These are phyloP conservation scores for Epichloe coenophiala DNA, from an alignment of 2,329 filamentous ascomycete genomes.

Conservation along the genomic window DNA sequence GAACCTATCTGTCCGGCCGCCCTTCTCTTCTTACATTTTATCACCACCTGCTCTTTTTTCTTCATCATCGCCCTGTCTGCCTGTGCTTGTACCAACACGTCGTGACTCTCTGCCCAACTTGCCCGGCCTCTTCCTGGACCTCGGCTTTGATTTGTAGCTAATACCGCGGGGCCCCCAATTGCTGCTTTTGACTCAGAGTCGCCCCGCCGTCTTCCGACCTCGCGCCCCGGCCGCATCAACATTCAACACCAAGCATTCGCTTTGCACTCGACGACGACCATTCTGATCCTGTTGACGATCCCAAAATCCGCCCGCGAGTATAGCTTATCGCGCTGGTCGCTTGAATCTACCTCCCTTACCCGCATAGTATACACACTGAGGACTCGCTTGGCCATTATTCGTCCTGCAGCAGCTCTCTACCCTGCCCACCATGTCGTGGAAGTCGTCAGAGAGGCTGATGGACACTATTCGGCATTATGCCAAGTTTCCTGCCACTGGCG, in stretches of 20 bases:
- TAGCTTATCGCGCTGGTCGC: background rate
- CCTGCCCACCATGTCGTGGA: conserved; percentile 71
- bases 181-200: conserved; percentile 12
- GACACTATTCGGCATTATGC: conserved; percentile 96
- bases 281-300: background rate
- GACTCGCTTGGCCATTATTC: background rate
- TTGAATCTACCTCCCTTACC: background rate
- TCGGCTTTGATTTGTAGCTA: conserved; percentile 7
- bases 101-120: background rate
- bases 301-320: background rate
- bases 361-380: background rate
- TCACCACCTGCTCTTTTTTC: background rate
- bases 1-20: too few species aligned
- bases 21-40: background rate
- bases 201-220: conserved; percentile 8
- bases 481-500: conserved; percentile 89
- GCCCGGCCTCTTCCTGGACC: background rate
- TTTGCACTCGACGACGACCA: conserved; percentile 1
- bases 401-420: background rate
- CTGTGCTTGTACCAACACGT: background rate
- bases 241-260: background rate
- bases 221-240: conserved; percentile 3
- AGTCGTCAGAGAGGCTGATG: conserved; percentile 79
- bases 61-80: background rate
- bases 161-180: conserved; percentile 8